A percentile compares a stretch with the other conserved stretches of the same genome.
These are phyloP conservation scores for Polytrichum formosum DNA, from an alignment of 225 moss, liverwort and hornwort genomes.

Conservation along the genomic window DNA sequence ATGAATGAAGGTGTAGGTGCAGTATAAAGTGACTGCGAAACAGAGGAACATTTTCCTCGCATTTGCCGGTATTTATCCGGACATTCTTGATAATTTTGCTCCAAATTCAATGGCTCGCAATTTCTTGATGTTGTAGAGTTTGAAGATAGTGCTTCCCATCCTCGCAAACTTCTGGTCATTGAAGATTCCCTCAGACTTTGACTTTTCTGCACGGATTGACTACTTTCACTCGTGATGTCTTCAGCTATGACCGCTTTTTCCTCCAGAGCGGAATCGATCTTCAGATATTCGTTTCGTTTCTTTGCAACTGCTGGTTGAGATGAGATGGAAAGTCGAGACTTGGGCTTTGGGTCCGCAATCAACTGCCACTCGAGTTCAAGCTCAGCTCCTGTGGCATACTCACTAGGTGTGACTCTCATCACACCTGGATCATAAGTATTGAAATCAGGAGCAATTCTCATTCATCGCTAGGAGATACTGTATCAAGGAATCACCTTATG, in stretches of 20 bases:
- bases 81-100: conserved; percentile 10
- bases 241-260: conserved; percentile 3
- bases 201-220: not conserved
- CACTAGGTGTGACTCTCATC: conserved; percentile 35
- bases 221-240: conserved; percentile 4
- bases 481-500: not conserved
- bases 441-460: not conserved
- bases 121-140: conserved; percentile 8
- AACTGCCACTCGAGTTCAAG: conserved; percentile 85
- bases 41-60: conserved; percentile 6
- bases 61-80: conserved; percentile 10
- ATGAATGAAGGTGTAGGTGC: conserved; percentile 21
- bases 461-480: not conserved
- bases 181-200: conserved; percentile 9
- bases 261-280: conserved; percentile 17
- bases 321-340: conserved; percentile 30
- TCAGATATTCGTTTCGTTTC: conserved; percentile 11
- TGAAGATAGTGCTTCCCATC: conserved; percentile 7
- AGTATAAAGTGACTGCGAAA: conserved; percentile 13
- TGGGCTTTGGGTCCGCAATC: conserved; percentile 57
- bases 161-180: conserved; percentile 14
- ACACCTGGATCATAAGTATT: conserved; percentile 27
- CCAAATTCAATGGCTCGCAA: not conserved
- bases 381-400: conserved; percentile 45
- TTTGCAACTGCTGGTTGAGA: conserved; percentile 22